These are phyloP conservation scores for Arthrobotrys sphaeroides DNA, from an alignment of 2,329 filamentous ascomycete genomes.

Conservation along the genomic window DNA sequence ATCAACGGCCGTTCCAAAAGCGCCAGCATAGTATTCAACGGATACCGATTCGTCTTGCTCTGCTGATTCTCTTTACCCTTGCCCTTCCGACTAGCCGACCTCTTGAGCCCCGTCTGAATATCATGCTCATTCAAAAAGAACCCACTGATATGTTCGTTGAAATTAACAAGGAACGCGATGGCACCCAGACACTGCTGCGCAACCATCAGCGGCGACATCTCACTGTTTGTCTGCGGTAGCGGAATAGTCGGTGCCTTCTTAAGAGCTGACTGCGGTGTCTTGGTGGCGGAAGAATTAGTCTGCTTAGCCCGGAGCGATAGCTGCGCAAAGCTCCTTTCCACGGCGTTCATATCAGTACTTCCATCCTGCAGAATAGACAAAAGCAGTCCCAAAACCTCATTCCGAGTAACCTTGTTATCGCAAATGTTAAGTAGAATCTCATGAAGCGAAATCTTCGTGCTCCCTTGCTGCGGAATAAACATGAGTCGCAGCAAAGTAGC, in stretches of 20 bases:
- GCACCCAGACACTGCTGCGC: slow-evolving; percentile 93
- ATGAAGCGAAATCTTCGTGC: slow-evolving; percentile 82
- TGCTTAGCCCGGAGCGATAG: slow-evolving; percentile 91
- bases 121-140: slow-evolving; percentile 97
- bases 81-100: slow-evolving; percentile 77
- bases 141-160: slow-evolving; percentile 85
- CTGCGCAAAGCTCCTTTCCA: slow-evolving; percentile 94
- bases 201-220: slow-evolving; percentile 91
- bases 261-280: slow-evolving; percentile 65
- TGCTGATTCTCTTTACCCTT: slow-evolving; percentile 76
- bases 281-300: slow-evolving; percentile 39
- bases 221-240: slow-evolving; percentile 72
- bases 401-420: slow-evolving; percentile 93
- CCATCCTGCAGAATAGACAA: slow-evolving; percentile 95
- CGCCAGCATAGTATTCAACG: slow-evolving; percentile 87
- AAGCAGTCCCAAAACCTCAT: slow-evolving; percentile 91
- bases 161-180: slow-evolving; percentile 81
- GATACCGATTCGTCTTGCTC: slow-evolving; percentile 82
- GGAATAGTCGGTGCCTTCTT: slow-evolving; percentile 76
- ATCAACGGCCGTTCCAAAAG: slow-evolving; percentile 93
- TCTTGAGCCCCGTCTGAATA: slow-evolving; percentile 78
- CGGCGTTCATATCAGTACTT: slow-evolving; percentile 88
- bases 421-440: slow-evolving; percentile 90
- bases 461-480: slow-evolving; percentile 94
- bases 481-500: slow-evolving; percentile 97